These are phyloP conservation scores for Emydomyces testavorans DNA, from an alignment of 2,329 filamentous ascomycete genomes.

Conservation along the genomic window DNA sequence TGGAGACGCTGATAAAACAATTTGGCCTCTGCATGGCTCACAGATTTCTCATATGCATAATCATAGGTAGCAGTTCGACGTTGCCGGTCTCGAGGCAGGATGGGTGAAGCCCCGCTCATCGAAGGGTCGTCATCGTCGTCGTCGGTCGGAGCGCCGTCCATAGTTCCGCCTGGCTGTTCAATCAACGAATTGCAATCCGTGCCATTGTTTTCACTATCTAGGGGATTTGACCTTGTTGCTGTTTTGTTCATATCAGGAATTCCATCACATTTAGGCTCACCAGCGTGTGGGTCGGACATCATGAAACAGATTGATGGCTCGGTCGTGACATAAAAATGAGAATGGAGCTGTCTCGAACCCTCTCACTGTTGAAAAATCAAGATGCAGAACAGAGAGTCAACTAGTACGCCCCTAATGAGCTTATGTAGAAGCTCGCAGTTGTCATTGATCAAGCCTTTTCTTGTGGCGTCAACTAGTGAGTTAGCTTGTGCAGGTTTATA, in stretches of 20 bases:
- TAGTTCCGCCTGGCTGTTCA: not conserved
- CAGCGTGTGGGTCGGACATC: conserved; percentile 1
- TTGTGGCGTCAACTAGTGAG: too few species aligned
- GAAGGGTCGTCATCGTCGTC: conserved; percentile 10
- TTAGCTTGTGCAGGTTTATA: too few species aligned
- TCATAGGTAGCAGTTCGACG: conserved; percentile 81
- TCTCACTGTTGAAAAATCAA: too few species aligned
- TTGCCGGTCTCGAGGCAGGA: conserved; percentile 36
- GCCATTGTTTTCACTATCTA: not conserved
- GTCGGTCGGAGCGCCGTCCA: conserved; percentile 7
- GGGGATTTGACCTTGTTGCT: not conserved
- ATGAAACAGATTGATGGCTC: conserved; percentile 1
- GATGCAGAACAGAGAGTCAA: too few species aligned
- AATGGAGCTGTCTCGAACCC: too few species aligned
- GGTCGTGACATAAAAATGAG: conserved; percentile 7
- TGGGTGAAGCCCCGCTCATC: conserved; percentile 13
- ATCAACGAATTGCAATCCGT: not conserved
- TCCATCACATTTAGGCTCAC: not conserved
- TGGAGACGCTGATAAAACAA: conserved; percentile 83
- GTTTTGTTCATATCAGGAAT: not conserved
- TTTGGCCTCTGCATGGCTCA: conserved; percentile 89
- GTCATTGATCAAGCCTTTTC: too few species aligned
- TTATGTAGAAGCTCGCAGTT: too few species aligned
- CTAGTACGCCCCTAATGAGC: too few species aligned
- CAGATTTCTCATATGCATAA: conserved; percentile 81